phyloP scores from a whole-genome alignment of 2,329 filamentous ascomycete genomes.

The Claviceps sp. region DNA sequence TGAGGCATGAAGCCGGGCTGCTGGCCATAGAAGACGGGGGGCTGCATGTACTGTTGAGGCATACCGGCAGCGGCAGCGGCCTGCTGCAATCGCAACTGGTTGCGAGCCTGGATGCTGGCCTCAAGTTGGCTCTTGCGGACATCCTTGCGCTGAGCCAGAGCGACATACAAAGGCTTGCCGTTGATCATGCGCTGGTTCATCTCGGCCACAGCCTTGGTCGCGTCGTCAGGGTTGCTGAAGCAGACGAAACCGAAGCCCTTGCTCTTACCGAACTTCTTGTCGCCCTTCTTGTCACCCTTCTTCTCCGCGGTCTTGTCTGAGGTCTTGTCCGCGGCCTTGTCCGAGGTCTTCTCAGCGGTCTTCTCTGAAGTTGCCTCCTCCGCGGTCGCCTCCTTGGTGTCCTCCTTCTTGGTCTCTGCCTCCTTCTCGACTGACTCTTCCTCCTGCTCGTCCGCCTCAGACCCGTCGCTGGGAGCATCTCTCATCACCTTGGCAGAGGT shows the following conservation, averaged over 20 bases:
- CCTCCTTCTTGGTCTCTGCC: conserved; percentile 33
- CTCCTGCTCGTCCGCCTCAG: conserved; percentile 40
- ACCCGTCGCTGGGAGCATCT: conserved; percentile 49
- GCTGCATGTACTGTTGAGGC: conserved; percentile 77
- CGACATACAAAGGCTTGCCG: conserved; percentile 93
- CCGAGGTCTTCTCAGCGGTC: conserved; percentile 53
- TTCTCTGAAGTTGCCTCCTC: conserved; percentile 37
- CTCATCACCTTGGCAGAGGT: conserved; percentile 99
- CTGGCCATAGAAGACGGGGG: conserved; percentile 84
- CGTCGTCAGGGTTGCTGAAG: conserved; percentile 98
- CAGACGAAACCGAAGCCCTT: conserved; percentile 99
- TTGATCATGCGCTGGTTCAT: conserved; percentile 99
- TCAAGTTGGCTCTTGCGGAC: conserved; percentile 98
- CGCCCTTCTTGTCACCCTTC: conserved; percentile 44
- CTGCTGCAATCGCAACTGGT: conserved; percentile 97
- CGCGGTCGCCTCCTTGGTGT: conserved; percentile 27
- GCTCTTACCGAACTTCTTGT: conserved; percentile 82
- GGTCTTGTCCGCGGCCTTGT: conserved; percentile 81
- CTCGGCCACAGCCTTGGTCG: conserved; percentile 96
- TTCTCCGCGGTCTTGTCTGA: conserved; percentile 16
- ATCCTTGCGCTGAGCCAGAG: conserved; percentile 97
- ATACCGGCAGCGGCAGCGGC: conserved; percentile 82
- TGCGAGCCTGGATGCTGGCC: conserved; percentile 97
- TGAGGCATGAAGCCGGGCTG: conserved; percentile 57
- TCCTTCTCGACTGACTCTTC: conserved; percentile 40